Base-by-base conservation (phyloP, 73 alveolate species). In the Paramecium pentaurelia region DNA sequence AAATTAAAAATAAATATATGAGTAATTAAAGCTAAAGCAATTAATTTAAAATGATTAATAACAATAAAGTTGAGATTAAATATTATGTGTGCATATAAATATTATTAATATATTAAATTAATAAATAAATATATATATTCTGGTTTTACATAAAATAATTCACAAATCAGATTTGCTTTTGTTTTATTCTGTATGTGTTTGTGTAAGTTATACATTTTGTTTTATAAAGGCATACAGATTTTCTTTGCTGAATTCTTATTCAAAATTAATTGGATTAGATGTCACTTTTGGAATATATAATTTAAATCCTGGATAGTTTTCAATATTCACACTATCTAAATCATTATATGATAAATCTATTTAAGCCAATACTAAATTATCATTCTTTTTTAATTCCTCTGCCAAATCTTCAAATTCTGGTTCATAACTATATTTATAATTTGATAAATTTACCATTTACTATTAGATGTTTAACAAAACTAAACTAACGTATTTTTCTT, bases 341-440 rank as follows among this genome's bases (percentile, higher is more conserved):
- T 80, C 91, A 80, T 80, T 80, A 12, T 80, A 2, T 32, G 71
- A 42, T 37, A 80, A 42, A 45, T 80, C 91, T 11, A 80, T 80
- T 11, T 44, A 27, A 27, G 77, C 91, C 9, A 80, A 42, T 14
- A 34, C 60, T 34, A 73, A 40, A 73, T 73, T 73, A 0, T 40
- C 30, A 47, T 25, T 44, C 7, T n/a, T 18, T 14, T 80, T 47
- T 6, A 80, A 47, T 80, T 80, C 44, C 16, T 45, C 27, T 11
- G 91, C 91, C 30, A 80, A 45, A 80, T 80, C 91, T 49, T 80
- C 91, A 44, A 45, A 80, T 80, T 80, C 91, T 45, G 71, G 75
- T 28, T 44, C 58, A 42, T 32, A 80, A 25, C 91, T 80, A 45
- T 80, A 22, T 2, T 12, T 1, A 45, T 45, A 45, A n/a, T 5